phyloP scores from a whole-genome alignment of 2,329 filamentous ascomycete genomes.

The Phaeosphaeria sp. region DNA sequence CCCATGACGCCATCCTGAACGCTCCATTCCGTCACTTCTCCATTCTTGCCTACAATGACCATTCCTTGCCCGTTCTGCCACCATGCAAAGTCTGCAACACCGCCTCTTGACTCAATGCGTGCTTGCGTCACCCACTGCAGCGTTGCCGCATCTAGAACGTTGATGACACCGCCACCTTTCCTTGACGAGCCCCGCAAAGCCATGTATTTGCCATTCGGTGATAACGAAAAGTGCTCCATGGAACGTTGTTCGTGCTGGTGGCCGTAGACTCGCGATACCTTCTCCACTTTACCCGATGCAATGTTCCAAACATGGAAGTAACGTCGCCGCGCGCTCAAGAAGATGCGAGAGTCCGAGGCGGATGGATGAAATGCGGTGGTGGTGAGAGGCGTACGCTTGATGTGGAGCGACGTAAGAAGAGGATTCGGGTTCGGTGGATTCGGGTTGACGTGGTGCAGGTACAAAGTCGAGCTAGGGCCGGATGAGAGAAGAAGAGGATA shows the following conservation, averaged over 20 bases:
- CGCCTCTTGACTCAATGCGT: constrained; percentile 79
- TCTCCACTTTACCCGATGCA: constrained; percentile 79
- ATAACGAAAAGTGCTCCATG: constrained; percentile 90
- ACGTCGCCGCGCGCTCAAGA: constrained; percentile 84
- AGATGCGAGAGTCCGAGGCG: constrained; percentile 76
- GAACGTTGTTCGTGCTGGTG: constrained; percentile 82
- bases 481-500: constrained; percentile 90
- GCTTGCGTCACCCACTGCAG: constrained; percentile 88
- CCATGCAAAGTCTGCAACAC: constrained; percentile 91
- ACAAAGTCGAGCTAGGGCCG: constrained; percentile 83
- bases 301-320: constrained; percentile 98
- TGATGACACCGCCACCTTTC: constrained; percentile 88
- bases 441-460: constrained; percentile 86
- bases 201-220: constrained; percentile 85
- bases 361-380: constrained; percentile 78
- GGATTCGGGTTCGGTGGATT: constrained; percentile 82
- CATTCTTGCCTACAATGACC: constrained; percentile 82
- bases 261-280: constrained; percentile 77
- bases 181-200: constrained; percentile 79
- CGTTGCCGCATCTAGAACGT: constrained; percentile 79
- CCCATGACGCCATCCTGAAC: constrained; percentile 74
- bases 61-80: constrained; percentile 85
- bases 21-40: constrained; percentile 90
- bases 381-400: constrained; percentile 82
- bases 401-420: constrained; percentile 86